phyloP scores from a whole-genome alignment of 2,329 filamentous ascomycete species.

The Verruconis gallopava region DNA sequence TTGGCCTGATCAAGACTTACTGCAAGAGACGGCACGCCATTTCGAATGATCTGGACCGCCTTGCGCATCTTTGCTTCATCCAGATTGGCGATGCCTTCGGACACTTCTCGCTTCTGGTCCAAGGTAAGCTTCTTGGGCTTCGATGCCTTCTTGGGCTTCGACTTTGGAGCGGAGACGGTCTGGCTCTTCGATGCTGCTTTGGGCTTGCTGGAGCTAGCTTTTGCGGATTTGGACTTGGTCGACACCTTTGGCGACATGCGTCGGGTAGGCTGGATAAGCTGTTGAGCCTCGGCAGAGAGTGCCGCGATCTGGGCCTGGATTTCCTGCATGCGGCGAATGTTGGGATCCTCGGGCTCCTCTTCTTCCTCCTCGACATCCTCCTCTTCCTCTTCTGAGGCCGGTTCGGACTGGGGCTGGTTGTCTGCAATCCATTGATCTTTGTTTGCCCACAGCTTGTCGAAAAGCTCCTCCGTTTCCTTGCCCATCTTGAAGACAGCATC shows the following conservation, averaged over 20 bases:
- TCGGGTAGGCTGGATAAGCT: conserved; percentile 15
- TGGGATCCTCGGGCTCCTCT: conserved; percentile 43
- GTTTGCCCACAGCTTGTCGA: conserved; percentile 60
- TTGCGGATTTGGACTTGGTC: conserved; percentile 26
- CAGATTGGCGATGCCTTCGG: conserved; percentile 69
- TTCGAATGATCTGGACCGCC: conserved; percentile 82
- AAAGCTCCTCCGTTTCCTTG: conserved; percentile 59
- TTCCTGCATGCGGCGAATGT: conserved; percentile 24
- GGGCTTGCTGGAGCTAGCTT: conserved; percentile 9
- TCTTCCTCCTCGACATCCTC: conserved; percentile 55
- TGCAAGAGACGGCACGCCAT: conserved; percentile 62
- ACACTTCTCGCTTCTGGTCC: conserved; percentile 83
- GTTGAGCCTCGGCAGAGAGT: conserved; percentile 45
- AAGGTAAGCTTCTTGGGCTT: conserved; percentile 41
- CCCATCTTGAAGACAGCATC: conserved; percentile 64
- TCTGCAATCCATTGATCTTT: conserved; percentile 73
- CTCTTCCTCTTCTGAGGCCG: conserved; percentile 47
- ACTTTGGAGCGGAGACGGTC: conserved; percentile 12
- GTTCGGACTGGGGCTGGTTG: conserved; percentile 54
- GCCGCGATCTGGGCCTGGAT: conserved; percentile 57
- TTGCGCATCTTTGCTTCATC: conserved; percentile 64
- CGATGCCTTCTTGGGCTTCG: conserved; percentile 10
- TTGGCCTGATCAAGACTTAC: conserved; percentile 23
- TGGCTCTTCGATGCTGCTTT: background rate
- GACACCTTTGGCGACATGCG: conserved; percentile 44